Evolutionary conservation across 208 protist species (phyloP).

Genomic region (Trypanosoma vivax): DNA sequence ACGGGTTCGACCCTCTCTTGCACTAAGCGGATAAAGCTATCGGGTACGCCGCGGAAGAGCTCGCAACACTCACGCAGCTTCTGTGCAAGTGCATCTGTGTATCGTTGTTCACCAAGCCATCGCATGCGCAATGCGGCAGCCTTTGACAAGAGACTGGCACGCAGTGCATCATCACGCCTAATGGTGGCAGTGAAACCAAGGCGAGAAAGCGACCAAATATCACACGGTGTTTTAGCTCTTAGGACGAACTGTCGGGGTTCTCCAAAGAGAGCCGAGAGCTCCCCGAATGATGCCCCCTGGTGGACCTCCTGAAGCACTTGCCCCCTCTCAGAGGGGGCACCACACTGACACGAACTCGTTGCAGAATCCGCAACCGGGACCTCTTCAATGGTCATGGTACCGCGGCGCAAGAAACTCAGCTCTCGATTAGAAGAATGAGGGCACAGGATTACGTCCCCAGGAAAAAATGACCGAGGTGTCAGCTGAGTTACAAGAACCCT

Average conservation of each 20-base stretch:
- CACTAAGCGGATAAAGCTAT: constrained; percentile 67
- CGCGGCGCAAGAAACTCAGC: constrained; percentile 76
- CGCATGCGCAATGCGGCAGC: constrained; percentile 73
- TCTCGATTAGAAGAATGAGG: constrained; percentile 50
- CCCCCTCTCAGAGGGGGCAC: not conserved
- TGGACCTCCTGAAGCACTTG: constrained; percentile 21
- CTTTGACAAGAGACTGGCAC: constrained; percentile 52
- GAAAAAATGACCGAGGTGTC: constrained; percentile 57
- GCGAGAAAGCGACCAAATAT: constrained; percentile 76
- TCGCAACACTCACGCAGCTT: constrained; percentile 59
- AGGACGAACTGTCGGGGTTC: constrained; percentile 72
- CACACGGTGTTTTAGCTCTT: constrained; percentile 59
- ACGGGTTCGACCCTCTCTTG: constrained; percentile 80
- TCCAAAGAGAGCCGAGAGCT: constrained; percentile 76
- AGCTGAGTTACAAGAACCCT: constrained; percentile 64
- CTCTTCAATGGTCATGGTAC: constrained; percentile 50
- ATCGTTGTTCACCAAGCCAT: constrained; percentile 82
- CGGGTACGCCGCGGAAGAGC: constrained; percentile 47
- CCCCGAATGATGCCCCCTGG: constrained; percentile 67
- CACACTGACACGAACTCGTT: not conserved
- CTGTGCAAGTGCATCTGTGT: constrained; percentile 46
- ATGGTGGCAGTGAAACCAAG: constrained; percentile 48
- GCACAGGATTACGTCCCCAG: constrained; percentile 71
- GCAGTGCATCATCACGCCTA: constrained; percentile 61
- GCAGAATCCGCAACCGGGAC: constrained; percentile 2